These are phyloP conservation scores for Amanita jacksonii DNA, from an alignment of 768 basidiomycete species.

Conservation along the genomic window DNA sequence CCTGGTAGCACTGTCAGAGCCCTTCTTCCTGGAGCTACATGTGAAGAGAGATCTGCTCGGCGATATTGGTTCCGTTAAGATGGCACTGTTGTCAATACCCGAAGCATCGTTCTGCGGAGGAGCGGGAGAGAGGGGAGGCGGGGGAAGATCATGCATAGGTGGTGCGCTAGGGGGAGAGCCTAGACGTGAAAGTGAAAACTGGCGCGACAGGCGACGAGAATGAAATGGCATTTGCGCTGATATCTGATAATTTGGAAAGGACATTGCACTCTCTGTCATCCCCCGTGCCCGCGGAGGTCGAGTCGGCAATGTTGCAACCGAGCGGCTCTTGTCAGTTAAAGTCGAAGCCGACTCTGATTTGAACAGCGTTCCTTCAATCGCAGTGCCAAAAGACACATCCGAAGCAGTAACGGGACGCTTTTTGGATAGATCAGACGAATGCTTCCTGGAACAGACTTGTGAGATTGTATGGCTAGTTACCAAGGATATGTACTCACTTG, in stretches of 20 bases:
- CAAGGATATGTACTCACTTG: conserved; percentile 10
- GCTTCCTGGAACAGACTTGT: conserved; percentile 17
- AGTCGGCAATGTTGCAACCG: conserved; percentile 14
- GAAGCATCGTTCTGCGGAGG: conserved; percentile 3
- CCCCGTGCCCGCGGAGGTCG: conserved; percentile 40
- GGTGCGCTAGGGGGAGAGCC: conserved; percentile 38
- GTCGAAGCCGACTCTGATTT: conserved; percentile 24
- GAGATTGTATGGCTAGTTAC: not conserved
- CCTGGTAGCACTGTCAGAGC: not conserved
- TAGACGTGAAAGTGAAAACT: conserved; percentile 33
- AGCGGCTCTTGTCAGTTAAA: conserved; percentile 21
- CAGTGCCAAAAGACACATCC: conserved; percentile 1
- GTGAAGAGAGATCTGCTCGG: conserved; percentile 22
- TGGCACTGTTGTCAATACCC: conserved; percentile 10
- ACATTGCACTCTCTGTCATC: conserved; percentile 33
- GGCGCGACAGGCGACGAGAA: conserved; percentile 30
- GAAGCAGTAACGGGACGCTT: not conserved
- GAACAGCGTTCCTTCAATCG: conserved; percentile 11
- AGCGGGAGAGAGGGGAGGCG: conserved; percentile 25
- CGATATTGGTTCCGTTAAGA: conserved; percentile 16
- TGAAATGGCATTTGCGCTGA: conserved; percentile 12
- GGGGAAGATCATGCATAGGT: conserved; percentile 37
- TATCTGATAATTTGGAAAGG: conserved; percentile 16
- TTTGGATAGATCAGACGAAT: conserved; percentile 18
- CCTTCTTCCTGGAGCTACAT: conserved; percentile 19